These are phyloP conservation scores for Yarrowia deformans DNA, from an alignment of 805 yeast species.

Conservation along the genomic window DNA sequence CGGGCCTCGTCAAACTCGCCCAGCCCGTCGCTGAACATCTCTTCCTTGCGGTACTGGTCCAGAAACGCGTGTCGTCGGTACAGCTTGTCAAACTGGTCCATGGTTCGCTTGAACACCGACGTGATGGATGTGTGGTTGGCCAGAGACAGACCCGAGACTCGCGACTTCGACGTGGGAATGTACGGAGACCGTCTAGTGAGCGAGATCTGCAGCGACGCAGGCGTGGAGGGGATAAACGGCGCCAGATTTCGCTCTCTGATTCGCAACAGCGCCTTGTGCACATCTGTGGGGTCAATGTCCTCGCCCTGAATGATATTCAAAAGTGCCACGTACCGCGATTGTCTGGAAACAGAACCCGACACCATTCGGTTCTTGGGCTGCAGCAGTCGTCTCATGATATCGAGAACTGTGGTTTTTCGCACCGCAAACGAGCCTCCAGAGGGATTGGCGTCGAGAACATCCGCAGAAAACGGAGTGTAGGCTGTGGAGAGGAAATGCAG, in stretches of 20 bases:
- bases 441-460: conserved; percentile 57
- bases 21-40: conserved; percentile 53
- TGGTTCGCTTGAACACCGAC: conserved; percentile 67
- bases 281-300: conserved; percentile 70
- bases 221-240: conserved; percentile 84
- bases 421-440: conserved; percentile 61
- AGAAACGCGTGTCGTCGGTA: conserved; percentile 83
- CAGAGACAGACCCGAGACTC: conserved; percentile 80
- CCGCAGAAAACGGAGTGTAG: conserved; percentile 66
- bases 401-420: conserved; percentile 79
- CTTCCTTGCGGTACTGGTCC: conserved; percentile 67
- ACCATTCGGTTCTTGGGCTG: conserved; percentile 83
- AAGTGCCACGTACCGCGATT: conserved; percentile 67
- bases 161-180: conserved; percentile 52
- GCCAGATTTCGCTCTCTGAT: conserved; percentile 56
- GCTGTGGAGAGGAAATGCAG: conserved; percentile 77
- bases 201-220: conserved; percentile 79
- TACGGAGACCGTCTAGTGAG: conserved; percentile 76
- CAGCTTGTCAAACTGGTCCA: conserved; percentile 80
- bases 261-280: conserved; percentile 56
- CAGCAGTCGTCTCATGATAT: conserved; percentile 79
- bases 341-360: conserved; percentile 54
- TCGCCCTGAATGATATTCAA: conserved; percentile 71
- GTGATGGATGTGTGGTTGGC: conserved; percentile 82
- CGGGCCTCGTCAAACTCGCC: conserved; percentile 82